Base-by-base conservation (phyloP, 805 yeast genomes). In the Starmerella kuoi region DNA sequence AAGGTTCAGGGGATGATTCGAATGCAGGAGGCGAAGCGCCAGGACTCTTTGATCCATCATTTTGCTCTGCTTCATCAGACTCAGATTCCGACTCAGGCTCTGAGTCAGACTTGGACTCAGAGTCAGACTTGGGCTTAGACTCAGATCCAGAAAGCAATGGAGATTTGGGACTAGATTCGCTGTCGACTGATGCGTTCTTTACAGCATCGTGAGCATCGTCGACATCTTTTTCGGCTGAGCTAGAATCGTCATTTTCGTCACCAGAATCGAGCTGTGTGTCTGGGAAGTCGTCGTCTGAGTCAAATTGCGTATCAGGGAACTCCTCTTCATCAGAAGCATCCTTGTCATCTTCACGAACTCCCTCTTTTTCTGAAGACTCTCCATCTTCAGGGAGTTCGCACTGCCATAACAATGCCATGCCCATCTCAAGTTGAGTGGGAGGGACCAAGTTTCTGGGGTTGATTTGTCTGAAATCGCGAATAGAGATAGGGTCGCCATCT, bases 341-440 rank as follows among this genome's bases (percentile, higher is more conserved):
- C 24, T 34, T 36, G n/a, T n/a, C 33, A 5, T 31, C 55, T n/a
- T n/a, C n/a, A n/a, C n/a, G n/a, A n/a, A n/a, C n/a, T n/a, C n/a
- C n/a, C 12, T 38, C 32, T 25, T 51, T 49, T 3, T 35, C 40
- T n/a, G 31, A 15, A 19, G 64, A 63, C 37, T 62, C 63, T 6
- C 47, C 53, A 14, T 65, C 58, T 2, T 75, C 66, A 2, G 69
- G 68, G 25, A 72, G 79, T 38, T 79, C 79, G 1, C 75, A 66
- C 44, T 77, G 63, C 81, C 93, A 84, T 44, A 83, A 55, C 40
- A 91, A 69, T 0, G 82, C 95, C 52, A 87, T 68, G 0, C 98
- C 98, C 91, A 91, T 80, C 1, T 77, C 85, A 54, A 87, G 59
- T 51, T 79, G 93, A n/a, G 79, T 70, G 3, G 95, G 84, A 1